A percentile compares a stretch with the other conserved stretches of the same genome.
These are phyloP conservation scores for Phytophthora europaea DNA, from an alignment of 352 stramenopile species.

Conservation along the genomic window DNA sequence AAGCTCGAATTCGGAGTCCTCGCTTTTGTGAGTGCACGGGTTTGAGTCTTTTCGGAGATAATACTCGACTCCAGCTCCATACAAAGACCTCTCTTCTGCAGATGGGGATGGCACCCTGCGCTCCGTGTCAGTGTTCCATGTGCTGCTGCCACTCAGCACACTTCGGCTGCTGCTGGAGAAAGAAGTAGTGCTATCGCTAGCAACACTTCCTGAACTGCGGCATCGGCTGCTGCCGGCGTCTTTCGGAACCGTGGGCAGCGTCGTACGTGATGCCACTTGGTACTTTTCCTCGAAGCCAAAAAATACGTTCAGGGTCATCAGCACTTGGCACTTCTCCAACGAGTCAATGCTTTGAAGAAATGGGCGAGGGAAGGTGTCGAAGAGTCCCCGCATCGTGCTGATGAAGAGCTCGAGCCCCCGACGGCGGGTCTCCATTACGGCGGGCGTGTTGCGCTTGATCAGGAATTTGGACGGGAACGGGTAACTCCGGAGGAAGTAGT, in stretches of 20 bases:
- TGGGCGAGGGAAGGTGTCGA: slow-evolving; percentile 54
- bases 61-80: slow-evolving; percentile 20
- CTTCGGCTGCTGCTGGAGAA: slow-evolving; percentile 32
- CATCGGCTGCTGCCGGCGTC: slow-evolving; percentile 6
- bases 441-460: slow-evolving; percentile 49
- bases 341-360: slow-evolving; percentile 59
- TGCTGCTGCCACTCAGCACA: slow-evolving; percentile 13
- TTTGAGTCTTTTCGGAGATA: slow-evolving; percentile 26
- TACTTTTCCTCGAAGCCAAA: slow-evolving; percentile 53
- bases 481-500: slow-evolving; percentile 60
- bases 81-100: slow-evolving; percentile 6
- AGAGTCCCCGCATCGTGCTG: slow-evolving; percentile 52
- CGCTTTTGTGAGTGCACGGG: not conserved
- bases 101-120: not conserved
- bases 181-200: slow-evolving; percentile 28
- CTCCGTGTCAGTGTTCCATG: slow-evolving; percentile 1
- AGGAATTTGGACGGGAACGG: slow-evolving; percentile 65
- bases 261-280: slow-evolving; percentile 11
- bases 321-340: slow-evolving; percentile 53
- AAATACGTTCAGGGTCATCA: slow-evolving; percentile 52
- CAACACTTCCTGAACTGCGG: slow-evolving; percentile 25
- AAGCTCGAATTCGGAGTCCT: slow-evolving; percentile 15
- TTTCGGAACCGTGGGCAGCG: slow-evolving; percentile 12
- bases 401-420: slow-evolving; percentile 65
- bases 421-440: slow-evolving; percentile 50